A percentile compares a stretch with the other conserved stretches of the same genome.
These are phyloP conservation scores for Postia placenta DNA, from an alignment of 768 basidiomycete genomes.

Conservation along the genomic window DNA sequence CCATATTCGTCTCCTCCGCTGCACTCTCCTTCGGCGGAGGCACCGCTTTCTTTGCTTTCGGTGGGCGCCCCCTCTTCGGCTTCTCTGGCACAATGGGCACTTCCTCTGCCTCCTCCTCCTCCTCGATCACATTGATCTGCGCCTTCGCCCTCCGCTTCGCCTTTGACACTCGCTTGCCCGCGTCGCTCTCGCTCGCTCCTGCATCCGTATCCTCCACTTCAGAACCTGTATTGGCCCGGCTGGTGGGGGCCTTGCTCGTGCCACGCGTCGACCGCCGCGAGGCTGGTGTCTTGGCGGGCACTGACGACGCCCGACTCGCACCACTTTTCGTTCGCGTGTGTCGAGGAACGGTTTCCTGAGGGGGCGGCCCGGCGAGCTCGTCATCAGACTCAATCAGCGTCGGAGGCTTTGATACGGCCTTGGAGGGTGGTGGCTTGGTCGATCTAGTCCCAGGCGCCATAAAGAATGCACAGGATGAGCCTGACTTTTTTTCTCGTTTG, in stretches of 20 bases:
- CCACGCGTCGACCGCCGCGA: constrained; percentile 16
- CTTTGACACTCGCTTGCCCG: constrained; percentile 21
- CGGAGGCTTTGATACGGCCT: no score
- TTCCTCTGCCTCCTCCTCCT: constrained; percentile 3
- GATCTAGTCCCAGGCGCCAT: constrained; percentile 15
- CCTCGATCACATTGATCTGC: constrained; percentile 14
- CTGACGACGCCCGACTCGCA: no score
- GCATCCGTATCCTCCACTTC: constrained; percentile 19
- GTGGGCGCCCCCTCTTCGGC: constrained; percentile 14
- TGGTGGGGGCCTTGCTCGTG: constrained; percentile 12
- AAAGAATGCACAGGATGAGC: constrained; percentile 39
- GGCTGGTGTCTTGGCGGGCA: constrained; percentile 14
- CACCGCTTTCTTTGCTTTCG: constrained; percentile 8
- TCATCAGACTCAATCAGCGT: no score
- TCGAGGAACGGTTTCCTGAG: no score
- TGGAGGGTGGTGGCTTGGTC: no score
- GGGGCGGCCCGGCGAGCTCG: no score
- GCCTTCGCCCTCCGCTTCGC: constrained; percentile 18
- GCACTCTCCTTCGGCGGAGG: no score
- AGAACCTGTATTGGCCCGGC: constrained; percentile 10
- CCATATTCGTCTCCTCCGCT: constrained; percentile 2
- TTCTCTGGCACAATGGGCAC: constrained; percentile 6
- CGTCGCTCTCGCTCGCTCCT: constrained; percentile 20
- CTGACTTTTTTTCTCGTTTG: constrained; percentile 51
- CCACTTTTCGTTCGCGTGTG: no score